Evolutionary conservation across 805 yeast species (phyloP).

Genomic region (Sugiyamaella floridensis): DNA sequence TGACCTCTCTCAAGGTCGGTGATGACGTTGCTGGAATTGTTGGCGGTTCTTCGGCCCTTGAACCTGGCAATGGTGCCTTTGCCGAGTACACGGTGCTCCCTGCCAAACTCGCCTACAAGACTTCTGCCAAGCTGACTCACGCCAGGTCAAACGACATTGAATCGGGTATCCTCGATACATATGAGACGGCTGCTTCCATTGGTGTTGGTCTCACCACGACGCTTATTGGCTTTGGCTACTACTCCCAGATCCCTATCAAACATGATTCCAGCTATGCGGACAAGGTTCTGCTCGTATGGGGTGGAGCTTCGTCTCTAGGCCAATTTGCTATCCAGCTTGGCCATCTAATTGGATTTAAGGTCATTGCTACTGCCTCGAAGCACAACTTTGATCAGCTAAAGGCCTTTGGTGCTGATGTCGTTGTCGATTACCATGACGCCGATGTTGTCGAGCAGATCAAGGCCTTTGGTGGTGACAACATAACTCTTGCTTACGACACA

Average conservation of each 20-base stretch:
- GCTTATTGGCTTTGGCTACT: constrained; percentile 34
- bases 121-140: constrained; percentile 19
- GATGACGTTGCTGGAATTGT: constrained; percentile 48
- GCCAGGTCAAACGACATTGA: constrained; percentile 27
- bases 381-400: constrained; percentile 39
- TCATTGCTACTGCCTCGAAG: constrained; percentile 46
- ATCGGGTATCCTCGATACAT: constrained; percentile 39
- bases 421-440: constrained; percentile 41
- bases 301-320: constrained; percentile 63
- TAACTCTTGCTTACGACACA: constrained; percentile 24
- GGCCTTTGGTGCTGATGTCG: constrained; percentile 44
- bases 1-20: constrained; percentile 40
- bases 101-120: constrained; percentile 31
- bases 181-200: constrained; percentile 59
- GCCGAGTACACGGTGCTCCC: constrained; percentile 44
- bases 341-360: constrained; percentile 40
- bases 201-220: constrained; percentile 49
- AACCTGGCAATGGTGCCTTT: constrained; percentile 49
- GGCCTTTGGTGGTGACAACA: constrained; percentile 20
- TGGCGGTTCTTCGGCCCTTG: constrained; percentile 45
- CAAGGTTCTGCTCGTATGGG: constrained; percentile 25
- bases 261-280: constrained; percentile 17
- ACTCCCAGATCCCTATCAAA: constrained; percentile 27
- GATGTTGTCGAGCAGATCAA: constrained; percentile 41
- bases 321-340: constrained; percentile 53